A percentile compares a stretch with the other conserved stretches of the same genome.
Conservation (phyloP, 148 eudicot genomes). For the Linanthus parryae region DNA sequence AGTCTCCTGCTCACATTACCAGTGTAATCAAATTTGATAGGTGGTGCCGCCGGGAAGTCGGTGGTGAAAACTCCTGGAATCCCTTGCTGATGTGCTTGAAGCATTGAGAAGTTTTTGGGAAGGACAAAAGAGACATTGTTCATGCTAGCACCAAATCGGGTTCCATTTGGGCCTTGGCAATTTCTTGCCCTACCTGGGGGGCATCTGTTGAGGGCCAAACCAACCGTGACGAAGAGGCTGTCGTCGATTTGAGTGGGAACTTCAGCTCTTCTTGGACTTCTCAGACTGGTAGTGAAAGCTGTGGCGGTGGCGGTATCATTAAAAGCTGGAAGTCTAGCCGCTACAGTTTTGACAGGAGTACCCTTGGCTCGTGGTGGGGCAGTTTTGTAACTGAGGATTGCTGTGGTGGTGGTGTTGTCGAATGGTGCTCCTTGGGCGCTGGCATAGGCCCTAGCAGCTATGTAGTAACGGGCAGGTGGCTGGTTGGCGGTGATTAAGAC, state of each 20-base stretch:
- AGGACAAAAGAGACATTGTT: conserved; percentile 60
- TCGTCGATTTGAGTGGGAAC: conserved; percentile 53
- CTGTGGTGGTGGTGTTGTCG: conserved; percentile 73
- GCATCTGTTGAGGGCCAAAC: conserved; percentile 53
- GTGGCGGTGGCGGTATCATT: conserved; percentile 53
- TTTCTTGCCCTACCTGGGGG: conserved; percentile 31
- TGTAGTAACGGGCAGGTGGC: conserved; percentile 51
- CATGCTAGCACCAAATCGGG: conserved; percentile 62
- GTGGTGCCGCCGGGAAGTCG: conserved; percentile 60
- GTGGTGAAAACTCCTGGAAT: conserved; percentile 60
- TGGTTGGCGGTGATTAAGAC: conserved; percentile 57
- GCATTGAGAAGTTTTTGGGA: conserved; percentile 50
- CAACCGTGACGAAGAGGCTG: conserved; percentile 46
- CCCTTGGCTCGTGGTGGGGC: conserved; percentile 45
- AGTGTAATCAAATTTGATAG: conserved; percentile 56
- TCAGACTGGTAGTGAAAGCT: conserved; percentile 38
- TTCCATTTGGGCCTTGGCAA: conserved; percentile 72
- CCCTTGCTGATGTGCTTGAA: conserved; percentile 51
- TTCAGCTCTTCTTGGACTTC: conserved; percentile 28
- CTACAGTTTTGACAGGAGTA: background rate
- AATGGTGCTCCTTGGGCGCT: conserved; percentile 66
- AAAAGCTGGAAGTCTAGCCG: conserved; percentile 45
- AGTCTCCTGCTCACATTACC: conserved; percentile 58
- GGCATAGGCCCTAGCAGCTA: conserved; percentile 54
- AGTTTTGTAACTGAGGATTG: conserved; percentile 50